Evolutionary conservation across 768 basidiomycete genomes (phyloP).

Genomic region (Pulveroboletus sp.): DNA sequence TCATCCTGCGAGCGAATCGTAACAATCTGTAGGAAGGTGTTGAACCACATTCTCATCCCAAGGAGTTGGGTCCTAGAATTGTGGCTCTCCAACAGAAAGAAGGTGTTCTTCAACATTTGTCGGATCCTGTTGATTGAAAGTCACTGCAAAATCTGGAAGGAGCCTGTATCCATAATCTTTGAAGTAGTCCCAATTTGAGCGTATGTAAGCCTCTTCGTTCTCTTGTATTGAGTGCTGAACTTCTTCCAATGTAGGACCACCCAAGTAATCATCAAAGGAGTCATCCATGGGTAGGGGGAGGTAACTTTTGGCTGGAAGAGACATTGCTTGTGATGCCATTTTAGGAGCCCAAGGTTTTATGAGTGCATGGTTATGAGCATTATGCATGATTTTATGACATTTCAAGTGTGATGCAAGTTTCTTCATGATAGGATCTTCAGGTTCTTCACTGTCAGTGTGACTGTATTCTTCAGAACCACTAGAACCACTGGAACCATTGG

Average conservation of each 20-base stretch:
- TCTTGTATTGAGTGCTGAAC: background rate
- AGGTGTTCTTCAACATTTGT: background rate
- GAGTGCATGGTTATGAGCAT: background rate
- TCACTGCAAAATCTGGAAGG: background rate
- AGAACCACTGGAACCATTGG: too few species aligned
- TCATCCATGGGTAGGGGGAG: background rate
- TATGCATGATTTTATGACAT: background rate
- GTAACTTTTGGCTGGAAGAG: background rate
- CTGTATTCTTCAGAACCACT: too few species aligned
- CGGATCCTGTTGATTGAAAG: slow-evolving; percentile 2
- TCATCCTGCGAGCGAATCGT: too few species aligned
- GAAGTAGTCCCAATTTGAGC: slow-evolving; percentile 6
- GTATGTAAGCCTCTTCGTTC: background rate
- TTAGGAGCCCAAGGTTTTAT: background rate
- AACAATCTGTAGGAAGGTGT: too few species aligned
- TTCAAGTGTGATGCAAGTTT: background rate
- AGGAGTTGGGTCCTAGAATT: background rate
- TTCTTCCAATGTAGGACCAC: slow-evolving; percentile 4
- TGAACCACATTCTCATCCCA: background rate
- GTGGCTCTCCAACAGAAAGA: background rate
- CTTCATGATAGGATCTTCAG: background rate
- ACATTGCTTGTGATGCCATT: background rate
- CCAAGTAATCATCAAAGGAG: background rate
- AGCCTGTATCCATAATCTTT: slow-evolving; percentile 6
- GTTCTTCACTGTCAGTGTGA: too few species aligned